A percentile compares a stretch with the other conserved stretches of the same genome.
Conservation (phyloP, 768 basidiomycete genomes). For the Agaricus subrufescens region DNA sequence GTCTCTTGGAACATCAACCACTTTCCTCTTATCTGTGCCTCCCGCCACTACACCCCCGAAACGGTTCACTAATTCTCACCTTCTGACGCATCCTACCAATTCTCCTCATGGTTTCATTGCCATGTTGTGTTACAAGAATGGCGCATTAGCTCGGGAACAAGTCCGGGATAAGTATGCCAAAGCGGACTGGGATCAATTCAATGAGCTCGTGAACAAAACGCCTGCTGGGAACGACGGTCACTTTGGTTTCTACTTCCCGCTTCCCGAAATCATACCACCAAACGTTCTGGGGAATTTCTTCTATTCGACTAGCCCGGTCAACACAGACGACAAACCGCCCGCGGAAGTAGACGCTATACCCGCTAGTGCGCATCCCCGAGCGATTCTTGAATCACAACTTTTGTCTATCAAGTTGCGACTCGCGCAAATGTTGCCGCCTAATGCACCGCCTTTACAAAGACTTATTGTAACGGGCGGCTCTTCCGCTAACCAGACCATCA, state of each 20-base stretch:
- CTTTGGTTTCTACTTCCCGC: constrained; percentile 75
- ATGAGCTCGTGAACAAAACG: constrained; percentile 51
- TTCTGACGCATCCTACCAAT: constrained; percentile 65
- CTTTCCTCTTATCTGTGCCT: constrained; percentile 74
- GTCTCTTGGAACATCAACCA: constrained; percentile 86
- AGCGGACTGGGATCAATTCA: constrained; percentile 65
- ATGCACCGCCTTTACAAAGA: constrained; percentile 52
- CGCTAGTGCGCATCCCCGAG: constrained; percentile 53
- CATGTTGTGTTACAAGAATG: constrained; percentile 93
- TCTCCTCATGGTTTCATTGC: constrained; percentile 62
- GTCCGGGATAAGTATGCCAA: constrained; percentile 63
- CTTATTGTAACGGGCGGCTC: constrained; percentile 80
- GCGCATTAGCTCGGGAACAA: constrained; percentile 75
- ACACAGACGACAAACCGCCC: constrained; percentile 20
- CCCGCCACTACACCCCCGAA: constrained; percentile 59
- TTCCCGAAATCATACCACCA: constrained; percentile 85
- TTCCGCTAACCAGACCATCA: constrained; percentile 66
- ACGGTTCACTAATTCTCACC: constrained; percentile 70
- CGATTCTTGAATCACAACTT: constrained; percentile 82
- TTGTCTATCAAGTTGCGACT: constrained; percentile 75
- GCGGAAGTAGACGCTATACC: constrained; percentile 36
- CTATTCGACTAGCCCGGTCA: constrained; percentile 37
- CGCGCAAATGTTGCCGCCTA: constrained; percentile 56
- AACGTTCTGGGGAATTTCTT: constrained; percentile 68
- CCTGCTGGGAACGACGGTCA: constrained; percentile 55